Evolutionary conservation across 2,329 filamentous ascomycete genomes (phyloP).

Genomic region (Hypoxylon sp.): DNA sequence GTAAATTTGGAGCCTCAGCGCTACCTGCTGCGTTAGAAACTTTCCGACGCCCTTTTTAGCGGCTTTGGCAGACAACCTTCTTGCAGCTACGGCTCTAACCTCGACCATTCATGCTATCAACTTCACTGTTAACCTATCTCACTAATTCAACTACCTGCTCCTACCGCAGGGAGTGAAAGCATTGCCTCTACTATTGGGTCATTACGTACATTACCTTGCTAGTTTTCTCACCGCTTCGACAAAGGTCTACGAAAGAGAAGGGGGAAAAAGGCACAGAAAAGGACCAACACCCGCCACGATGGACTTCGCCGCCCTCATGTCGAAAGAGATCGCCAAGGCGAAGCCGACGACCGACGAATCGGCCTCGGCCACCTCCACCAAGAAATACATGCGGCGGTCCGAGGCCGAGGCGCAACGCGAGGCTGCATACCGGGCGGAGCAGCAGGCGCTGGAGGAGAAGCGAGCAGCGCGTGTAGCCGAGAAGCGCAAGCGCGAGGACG

Average conservation of each 20-base stretch:
- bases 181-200: not conserved
- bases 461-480: slow-evolving; percentile 73
- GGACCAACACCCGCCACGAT: slow-evolving; percentile 59
- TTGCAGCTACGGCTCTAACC: not conserved
- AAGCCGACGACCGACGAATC: slow-evolving; percentile 56
- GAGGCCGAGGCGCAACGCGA: slow-evolving; percentile 85
- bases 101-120: not conserved
- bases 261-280: too few relatives aligned
- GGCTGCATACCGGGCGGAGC: slow-evolving; percentile 82
- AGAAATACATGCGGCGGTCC: slow-evolving; percentile 85
- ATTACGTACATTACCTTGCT: not conserved
- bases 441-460: slow-evolving; percentile 75
- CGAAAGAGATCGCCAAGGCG: slow-evolving; percentile 86
- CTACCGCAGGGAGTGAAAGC: too few relatives aligned
- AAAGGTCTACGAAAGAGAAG: too few relatives aligned
- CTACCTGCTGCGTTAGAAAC: not conserved
- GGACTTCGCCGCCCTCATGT: slow-evolving; percentile 96
- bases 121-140: not conserved
- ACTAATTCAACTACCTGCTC: not conserved
- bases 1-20: not conserved
- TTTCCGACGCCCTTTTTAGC: not conserved
- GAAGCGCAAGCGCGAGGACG: slow-evolving; percentile 91
- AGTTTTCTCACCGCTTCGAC: too few relatives aligned
- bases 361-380: slow-evolving; percentile 48
- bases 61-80: not conserved